These are phyloP conservation scores for Diplosphaera chodatii DNA, from an alignment of 139 green algal species.

Conservation along the genomic window DNA sequence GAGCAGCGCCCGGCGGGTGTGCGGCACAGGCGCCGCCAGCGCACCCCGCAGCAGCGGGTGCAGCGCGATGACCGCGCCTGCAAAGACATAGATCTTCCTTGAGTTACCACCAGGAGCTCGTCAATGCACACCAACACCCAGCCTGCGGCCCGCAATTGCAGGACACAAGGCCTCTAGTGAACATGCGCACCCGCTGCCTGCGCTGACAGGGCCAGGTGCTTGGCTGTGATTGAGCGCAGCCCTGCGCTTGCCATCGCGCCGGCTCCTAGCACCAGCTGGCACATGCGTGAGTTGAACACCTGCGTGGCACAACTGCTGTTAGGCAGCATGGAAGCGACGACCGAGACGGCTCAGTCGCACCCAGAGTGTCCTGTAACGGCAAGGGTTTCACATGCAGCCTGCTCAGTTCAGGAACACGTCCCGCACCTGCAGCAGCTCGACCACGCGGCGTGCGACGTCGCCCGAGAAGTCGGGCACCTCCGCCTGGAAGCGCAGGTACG, in stretches of 20 bases:
- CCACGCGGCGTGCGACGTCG: conserved; percentile 59
- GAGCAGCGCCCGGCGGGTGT: conserved; percentile 48
- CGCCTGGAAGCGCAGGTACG: conserved; percentile 38
- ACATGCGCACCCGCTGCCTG: conserved; percentile 33
- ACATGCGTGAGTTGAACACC: conserved; percentile 81
- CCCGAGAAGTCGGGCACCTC: conserved; percentile 29
- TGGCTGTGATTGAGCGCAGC: conserved; percentile 87
- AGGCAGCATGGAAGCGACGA: no score
- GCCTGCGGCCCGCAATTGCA: no score
- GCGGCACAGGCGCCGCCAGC: conserved; percentile 40
- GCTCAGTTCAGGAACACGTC: neutral
- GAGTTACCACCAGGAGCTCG: no score
- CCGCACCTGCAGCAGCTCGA: conserved; percentile 74
- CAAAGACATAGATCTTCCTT: no score
- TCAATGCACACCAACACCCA: no score
- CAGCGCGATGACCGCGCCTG: conserved; percentile 35
- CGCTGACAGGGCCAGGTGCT: conserved; percentile 77
- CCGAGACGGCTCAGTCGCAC: no score
- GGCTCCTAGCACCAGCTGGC: conserved; percentile 85
- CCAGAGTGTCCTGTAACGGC: neutral
- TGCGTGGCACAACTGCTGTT: conserved; percentile 2
- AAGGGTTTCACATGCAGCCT: neutral
- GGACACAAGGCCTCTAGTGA: no score
- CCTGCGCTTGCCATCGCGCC: conserved; percentile 83
- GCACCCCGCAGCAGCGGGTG: conserved; percentile 37